A percentile compares a stretch with the other conserved stretches of the same genome.
These are phyloP conservation scores for Phytophthora colocasiae DNA, from an alignment of 352 stramenopile genomes.

Conservation along the genomic window DNA sequence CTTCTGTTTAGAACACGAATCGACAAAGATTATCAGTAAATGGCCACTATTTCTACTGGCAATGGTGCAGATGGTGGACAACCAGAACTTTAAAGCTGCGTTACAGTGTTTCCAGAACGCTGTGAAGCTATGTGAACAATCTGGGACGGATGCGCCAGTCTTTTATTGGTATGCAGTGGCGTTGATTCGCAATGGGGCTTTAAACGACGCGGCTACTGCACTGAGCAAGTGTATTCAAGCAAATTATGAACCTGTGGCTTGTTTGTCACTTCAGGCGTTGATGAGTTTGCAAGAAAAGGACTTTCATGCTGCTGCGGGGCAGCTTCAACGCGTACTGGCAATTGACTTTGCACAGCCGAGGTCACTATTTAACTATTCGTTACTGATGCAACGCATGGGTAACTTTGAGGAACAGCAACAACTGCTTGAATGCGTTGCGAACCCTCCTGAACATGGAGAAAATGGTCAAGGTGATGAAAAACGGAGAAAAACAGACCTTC, in stretches of 20 bases:
- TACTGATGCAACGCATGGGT: slow-evolving; percentile 60
- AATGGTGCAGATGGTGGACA: slow-evolving; percentile 42
- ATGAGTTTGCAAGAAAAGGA: slow-evolving; percentile 45
- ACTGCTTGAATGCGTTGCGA: slow-evolving; percentile 60
- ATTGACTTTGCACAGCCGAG: slow-evolving; percentile 55
- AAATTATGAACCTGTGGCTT: slow-evolving; percentile 57
- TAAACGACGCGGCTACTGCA: slow-evolving; percentile 26
- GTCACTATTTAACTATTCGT: slow-evolving; percentile 75
- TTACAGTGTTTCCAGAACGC: slow-evolving; percentile 41
- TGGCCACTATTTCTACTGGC: slow-evolving; percentile 56
- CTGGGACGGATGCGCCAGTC: slow-evolving; percentile 18
- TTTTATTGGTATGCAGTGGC: slow-evolving; percentile 70
- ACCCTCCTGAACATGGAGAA: slow-evolving; percentile 13
- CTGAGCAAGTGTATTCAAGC: slow-evolving; percentile 54
- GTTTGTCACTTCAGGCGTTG: slow-evolving; percentile 62
- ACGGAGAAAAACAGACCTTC: slow-evolving; percentile 2
- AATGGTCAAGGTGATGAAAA: slow-evolving; percentile 19
- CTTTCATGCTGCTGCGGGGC: slow-evolving; percentile 44
- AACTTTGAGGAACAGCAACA: slow-evolving; percentile 60
- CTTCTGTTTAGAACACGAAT: slow-evolving; percentile 13
- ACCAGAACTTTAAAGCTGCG: slow-evolving; percentile 32
- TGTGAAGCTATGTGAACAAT: slow-evolving; percentile 3
- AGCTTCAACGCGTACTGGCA: slow-evolving; percentile 65
- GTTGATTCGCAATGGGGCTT: slow-evolving; percentile 38
- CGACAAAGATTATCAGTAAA: slow-evolving; percentile 15